Evolutionary conservation across 179 eudicot species (phyloP), one percentile per base, ranked within the genome.

Genomic region (Gypsophila paniculata): DNA sequence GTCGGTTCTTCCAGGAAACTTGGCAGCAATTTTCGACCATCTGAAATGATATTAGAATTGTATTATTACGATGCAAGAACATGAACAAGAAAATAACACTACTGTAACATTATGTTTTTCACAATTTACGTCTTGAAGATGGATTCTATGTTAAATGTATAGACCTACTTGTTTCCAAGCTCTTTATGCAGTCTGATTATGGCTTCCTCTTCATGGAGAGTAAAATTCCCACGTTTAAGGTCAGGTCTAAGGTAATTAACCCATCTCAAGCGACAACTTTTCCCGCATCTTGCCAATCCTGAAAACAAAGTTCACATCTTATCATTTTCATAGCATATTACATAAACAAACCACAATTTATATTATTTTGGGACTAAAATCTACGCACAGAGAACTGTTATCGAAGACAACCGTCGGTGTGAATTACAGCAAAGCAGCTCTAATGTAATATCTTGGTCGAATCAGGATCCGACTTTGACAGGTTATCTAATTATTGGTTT

Each of bases 221-320:
- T 76, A 76, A 91, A 89, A 65, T 86, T 77, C 3, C 97, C 97
- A 22, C 96, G 79, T 34, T 85, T 91, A 17, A 91, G 73, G 55
- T 84, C 91, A 18, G 97, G 97, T 21, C 93, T 78, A 61, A 91
- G 88, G 81, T 91, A 91, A 82, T 91, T 91, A 62, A 91, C 83
- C 96, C 97, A 91, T 69, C 97, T 83, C 78, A 91, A 55, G 0
- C 97, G 91, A 61, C 97, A 91, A 79, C 96, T 91, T 72, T 91
- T 91, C 36, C 97, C 97, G 77, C 97, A 91, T 70, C 97, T 74
- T 65, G 82, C 72, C 76, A 91, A 83, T 11, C 90, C 97, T 89
- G 75, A 42, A 68, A 62, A 39, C 38, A 49, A 17, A 7, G 22
- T 68, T 6, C 3, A 0, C 10, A 48, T 55, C 59, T 76, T 38